Percentiles rank a stretch among this genome's conserved stretches.
Conservation (phyloP, 2,329 filamentous ascomycete species). For the Fusarium equiseti region DNA sequence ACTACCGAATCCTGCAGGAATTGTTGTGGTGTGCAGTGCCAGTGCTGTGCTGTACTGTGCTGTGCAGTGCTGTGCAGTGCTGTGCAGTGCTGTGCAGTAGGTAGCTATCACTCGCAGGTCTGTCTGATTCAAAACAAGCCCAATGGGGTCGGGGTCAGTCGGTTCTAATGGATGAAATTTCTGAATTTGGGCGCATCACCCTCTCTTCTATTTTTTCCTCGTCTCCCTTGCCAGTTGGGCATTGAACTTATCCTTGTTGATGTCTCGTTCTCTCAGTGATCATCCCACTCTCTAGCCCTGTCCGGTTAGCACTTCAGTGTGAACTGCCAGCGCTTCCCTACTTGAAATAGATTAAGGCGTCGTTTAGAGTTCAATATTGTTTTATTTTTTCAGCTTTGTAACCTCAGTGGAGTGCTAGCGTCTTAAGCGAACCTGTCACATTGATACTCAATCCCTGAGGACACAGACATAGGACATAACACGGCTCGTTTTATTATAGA, state of each 20-base stretch:
- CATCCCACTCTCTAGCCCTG: background rate
- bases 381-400: constrained; percentile 7
- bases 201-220: constrained; percentile 3
- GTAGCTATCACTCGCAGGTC: background rate
- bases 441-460: background rate
- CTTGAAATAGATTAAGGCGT: constrained; percentile 6
- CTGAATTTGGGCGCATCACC: background rate
- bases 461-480: background rate
- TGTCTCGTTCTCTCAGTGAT: constrained; percentile 8
- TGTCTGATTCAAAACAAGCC: background rate
- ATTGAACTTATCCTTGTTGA: constrained; percentile 8
- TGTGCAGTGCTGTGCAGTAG: background rate
- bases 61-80: background rate
- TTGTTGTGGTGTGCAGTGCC: background rate
- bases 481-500: background rate
- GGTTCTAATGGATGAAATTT: constrained; percentile 2
- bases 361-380: constrained; percentile 10
- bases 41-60: background rate
- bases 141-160: background rate
- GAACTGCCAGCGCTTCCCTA: background rate
- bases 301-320: background rate
- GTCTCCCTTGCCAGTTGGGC: background rate
- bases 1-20: background rate
- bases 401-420: background rate
- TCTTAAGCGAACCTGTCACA: constrained; percentile 4